Evolutionary conservation across 352 stramenopile species (phyloP).

Genomic region (Phytophthora citrophthora): DNA sequence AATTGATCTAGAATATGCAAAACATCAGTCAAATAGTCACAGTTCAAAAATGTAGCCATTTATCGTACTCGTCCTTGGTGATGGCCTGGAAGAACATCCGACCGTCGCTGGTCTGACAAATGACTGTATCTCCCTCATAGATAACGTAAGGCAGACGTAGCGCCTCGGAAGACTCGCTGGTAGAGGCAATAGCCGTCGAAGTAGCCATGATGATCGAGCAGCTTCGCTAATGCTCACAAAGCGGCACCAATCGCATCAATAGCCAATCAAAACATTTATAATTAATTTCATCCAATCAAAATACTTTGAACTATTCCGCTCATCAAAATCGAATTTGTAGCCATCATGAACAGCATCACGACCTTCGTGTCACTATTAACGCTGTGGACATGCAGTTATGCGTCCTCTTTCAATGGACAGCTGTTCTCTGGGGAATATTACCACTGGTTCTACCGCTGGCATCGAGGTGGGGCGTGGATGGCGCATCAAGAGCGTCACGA

Average conservation of each 20-base stretch:
- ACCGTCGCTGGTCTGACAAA: conserved; percentile 86
- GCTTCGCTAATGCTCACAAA: conserved; percentile 11
- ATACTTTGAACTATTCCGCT: neutral
- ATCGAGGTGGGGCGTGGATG: conserved; percentile 31
- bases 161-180: neutral
- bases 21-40: neutral
- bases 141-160: conserved; percentile 72
- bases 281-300: conserved; percentile 14
- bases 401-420: conserved; percentile 19
- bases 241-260: conserved; percentile 12
- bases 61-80: conserved; percentile 67
- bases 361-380: neutral
- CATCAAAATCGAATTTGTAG: conserved; percentile 1
- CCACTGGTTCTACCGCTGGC: conserved; percentile 32
- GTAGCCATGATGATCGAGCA: conserved; percentile 13
- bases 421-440: conserved; percentile 28
- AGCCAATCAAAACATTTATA: conserved; percentile 12
- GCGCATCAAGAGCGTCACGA: conserved; percentile 22
- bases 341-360: conserved; percentile 4
- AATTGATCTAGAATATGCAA: conserved; percentile 47
- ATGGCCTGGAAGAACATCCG: conserved; percentile 87
- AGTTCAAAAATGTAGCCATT: conserved; percentile 3
- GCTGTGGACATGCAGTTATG: neutral
- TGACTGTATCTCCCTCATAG: conserved; percentile 87
- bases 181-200: conserved; percentile 2